These are phyloP conservation scores for Penicillium bovifimosum DNA, from an alignment of 495 filamentous ascomycete genomes.

Conservation along the genomic window DNA sequence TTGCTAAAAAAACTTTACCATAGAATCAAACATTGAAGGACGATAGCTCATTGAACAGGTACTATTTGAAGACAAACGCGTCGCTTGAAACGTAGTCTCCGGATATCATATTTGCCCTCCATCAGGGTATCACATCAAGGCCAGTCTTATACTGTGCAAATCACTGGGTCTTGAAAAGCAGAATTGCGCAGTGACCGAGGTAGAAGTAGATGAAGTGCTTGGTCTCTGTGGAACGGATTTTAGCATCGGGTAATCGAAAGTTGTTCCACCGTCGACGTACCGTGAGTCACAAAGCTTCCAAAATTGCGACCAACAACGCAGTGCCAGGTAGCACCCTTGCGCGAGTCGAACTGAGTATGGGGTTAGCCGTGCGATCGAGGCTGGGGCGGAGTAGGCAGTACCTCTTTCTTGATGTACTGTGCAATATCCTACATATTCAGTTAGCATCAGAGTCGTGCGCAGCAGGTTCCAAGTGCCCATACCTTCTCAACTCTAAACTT, in stretches of 20 bases:
- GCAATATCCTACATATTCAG: slow-evolving; percentile 70
- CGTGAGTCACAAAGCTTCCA: slow-evolving; percentile 97
- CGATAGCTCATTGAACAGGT: background rate
- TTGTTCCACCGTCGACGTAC: slow-evolving; percentile 41
- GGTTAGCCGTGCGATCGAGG: slow-evolving; percentile 16
- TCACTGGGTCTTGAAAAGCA: slow-evolving; percentile 98
- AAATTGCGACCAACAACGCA: slow-evolving; percentile 98
- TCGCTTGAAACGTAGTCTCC: slow-evolving; percentile 7
- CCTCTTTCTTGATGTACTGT: slow-evolving; percentile 94
- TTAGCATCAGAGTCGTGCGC: slow-evolving; percentile 15
- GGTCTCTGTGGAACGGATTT: slow-evolving; percentile 59
- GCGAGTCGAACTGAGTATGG: slow-evolving; percentile 68
- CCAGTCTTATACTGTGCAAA: background rate
- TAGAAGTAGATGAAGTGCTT: slow-evolving; percentile 99
- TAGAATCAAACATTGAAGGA: background rate
- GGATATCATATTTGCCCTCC: background rate
- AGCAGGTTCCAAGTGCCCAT: slow-evolving; percentile 14
- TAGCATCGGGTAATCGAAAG: background rate
- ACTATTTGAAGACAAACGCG: slow-evolving; percentile 6
- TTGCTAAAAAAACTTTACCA: too few relatives aligned
- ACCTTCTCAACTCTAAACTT: slow-evolving; percentile 94
- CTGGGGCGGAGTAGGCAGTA: slow-evolving; percentile 33
- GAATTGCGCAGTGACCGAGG: slow-evolving; percentile 94
- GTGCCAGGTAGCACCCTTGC: slow-evolving; percentile 95
- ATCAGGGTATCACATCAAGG: background rate